Evolutionary conservation across 139 green algal genomes (phyloP), one percentile per base, ranked within the genome.

Genomic region (Coccomyxa sp.): DNA sequence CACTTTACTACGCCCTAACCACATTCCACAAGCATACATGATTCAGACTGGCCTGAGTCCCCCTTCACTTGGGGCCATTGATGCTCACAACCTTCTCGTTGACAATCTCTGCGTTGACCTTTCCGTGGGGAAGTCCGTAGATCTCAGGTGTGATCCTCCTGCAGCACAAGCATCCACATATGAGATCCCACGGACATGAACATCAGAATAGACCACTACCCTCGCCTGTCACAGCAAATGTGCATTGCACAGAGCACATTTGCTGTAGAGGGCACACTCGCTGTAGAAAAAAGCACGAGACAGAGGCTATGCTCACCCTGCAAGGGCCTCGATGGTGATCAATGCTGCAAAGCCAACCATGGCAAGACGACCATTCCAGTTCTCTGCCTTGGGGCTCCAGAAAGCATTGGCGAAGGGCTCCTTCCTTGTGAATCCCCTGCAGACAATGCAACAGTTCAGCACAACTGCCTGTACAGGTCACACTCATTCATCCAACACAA

Each of bases 351-450:
- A 82, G 7, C 78, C 78, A 70, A 82, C 34, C 78, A 75, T 75
- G 39, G 78, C 78, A 39, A 40, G 27, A 16, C 69, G 69, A 0
- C 78, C 78, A 64, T 82, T 82, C 78, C 78, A 82, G 78, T 82
- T 82, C 39, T 82, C 78, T 68, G 78, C 72, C 39, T 82, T 82
- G 55, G 78, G 55, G 7, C 44, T 82, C 41, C 69, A 82, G 55
- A 79, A 69, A 2, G 44, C 72, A 29, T 78, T 82, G 1, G 37
- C 55, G 38, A 82, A 82, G 3, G 72, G 55, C 78, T 82, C 78
- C 72, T 82, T 82, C 7, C 78, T 73, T 10, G 78, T 82, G 73
- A 74, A 82, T 31, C 78, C 78, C 55, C 78, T 78, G 77, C 37
- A 36, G 27, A 75, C n/a, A 38, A n/a, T n/a, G n/a, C n/a, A n/a